These are phyloP conservation scores for Sextonia rubra DNA, from an alignment of 164 flowering plant species.

Conservation along the genomic window DNA sequence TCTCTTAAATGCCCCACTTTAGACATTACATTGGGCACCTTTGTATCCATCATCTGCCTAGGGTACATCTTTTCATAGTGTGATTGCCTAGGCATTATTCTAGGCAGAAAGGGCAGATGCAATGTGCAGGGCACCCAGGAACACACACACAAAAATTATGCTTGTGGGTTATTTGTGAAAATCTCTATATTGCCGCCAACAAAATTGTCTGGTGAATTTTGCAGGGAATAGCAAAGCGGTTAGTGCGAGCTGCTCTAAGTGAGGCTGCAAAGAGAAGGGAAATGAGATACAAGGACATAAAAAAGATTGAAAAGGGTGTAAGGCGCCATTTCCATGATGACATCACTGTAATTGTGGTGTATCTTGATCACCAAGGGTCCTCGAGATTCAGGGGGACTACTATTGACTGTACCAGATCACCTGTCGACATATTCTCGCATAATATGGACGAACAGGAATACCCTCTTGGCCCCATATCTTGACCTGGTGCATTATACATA, in stretches of 20 bases:
- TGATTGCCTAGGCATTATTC: too few relatives aligned
- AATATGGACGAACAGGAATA: constrained; percentile 15
- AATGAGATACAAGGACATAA: constrained; percentile 42
- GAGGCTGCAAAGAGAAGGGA: constrained; percentile 48
- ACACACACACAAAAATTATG: too few relatives aligned
- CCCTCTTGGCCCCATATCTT: background rate
- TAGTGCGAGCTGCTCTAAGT: constrained; percentile 36
- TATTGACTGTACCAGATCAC: constrained; percentile 23
- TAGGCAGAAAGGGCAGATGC: too few relatives aligned
- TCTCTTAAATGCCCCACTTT: too few relatives aligned
- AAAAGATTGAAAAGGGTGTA: constrained; percentile 37
- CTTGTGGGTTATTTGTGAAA: too few relatives aligned
- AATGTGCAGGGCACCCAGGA: too few relatives aligned
- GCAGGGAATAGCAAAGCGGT: constrained; percentile 48
- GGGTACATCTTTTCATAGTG: too few relatives aligned
- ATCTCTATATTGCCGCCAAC: too few relatives aligned
- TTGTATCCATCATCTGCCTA: too few relatives aligned
- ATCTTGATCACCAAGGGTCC: constrained; percentile 29
- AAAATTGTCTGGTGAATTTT: constrained; percentile 6
- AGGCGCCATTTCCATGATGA: constrained; percentile 49
- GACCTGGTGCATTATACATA: background rate
- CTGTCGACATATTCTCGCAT: constrained; percentile 27
- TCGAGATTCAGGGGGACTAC: constrained; percentile 11
- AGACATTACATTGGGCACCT: too few relatives aligned
- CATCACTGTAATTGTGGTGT: constrained; percentile 41